phyloP scores from a whole-genome alignment of 768 basidiomycete species.

The Kwoniella pini region DNA sequence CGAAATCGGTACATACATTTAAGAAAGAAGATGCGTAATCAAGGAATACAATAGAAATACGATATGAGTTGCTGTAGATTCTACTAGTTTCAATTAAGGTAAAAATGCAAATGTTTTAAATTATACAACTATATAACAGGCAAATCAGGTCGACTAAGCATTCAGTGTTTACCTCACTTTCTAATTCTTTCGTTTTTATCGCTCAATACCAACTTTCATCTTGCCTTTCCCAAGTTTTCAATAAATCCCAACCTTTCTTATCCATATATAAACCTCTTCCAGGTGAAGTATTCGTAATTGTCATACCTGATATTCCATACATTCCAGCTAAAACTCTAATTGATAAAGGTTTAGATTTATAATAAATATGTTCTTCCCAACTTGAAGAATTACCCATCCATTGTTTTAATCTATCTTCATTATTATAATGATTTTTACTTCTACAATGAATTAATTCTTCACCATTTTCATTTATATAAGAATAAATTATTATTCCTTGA shows the following conservation, averaged over 20 bases:
- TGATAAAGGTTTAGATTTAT: neutral
- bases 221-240: neutral
- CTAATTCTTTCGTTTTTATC: too few species aligned
- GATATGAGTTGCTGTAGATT: too few species aligned
- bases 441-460: conserved; percentile 1
- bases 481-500: conserved; percentile 1
- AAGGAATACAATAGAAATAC: too few species aligned
- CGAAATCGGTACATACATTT: too few species aligned
- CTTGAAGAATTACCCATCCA: neutral
- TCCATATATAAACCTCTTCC: neutral
- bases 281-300: neutral
- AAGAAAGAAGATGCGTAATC: too few species aligned
- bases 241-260: conserved; percentile 1
- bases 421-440: neutral
- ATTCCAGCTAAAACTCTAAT: neutral
- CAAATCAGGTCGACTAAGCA: too few species aligned
- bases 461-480: neutral
- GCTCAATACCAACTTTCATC: conserved; percentile 1
- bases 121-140: too few species aligned
- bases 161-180: too few species aligned
- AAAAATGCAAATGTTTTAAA: too few species aligned
- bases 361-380: conserved; percentile 6
- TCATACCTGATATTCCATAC: conserved; percentile 1
- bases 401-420: neutral
- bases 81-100: too few species aligned